Base-by-base conservation (phyloP, 345 rosid genomes). In the Ceriops decandra region DNA sequence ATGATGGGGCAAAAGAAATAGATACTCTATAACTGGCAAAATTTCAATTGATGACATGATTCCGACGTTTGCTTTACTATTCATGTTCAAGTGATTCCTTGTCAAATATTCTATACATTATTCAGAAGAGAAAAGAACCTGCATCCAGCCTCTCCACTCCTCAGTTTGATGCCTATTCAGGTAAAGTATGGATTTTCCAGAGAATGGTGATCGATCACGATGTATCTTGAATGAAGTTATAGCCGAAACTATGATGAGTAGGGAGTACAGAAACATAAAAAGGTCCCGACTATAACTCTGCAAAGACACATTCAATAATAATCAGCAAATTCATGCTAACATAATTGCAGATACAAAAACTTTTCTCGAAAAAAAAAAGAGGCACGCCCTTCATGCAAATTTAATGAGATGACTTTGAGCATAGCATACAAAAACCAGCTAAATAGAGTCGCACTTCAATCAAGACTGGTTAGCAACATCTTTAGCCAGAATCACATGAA, bases 141-240 rank as follows among this genome's bases (percentile, higher is more conserved):
- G 99, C 99, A 95, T 95, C 99, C 99, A 95, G 73, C 99, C 99
- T 83, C 82, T 95, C 99, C 99, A 95, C 78, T 95, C 99, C 82
- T 95, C 99, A 26, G 99, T 93, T 82, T 93, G 97, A 86, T 93
- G 97, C 69, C 98, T 91, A 72, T 93, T 93, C 90, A 93, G 79
- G 80, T 91, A 91, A 67, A 88, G 90, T 68, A 93, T 91, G 68
- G 95, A 64, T 68, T 93, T 93, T 68, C 98, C 98, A 0, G 88
- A 89, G 82, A 89, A 62, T 22, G 99, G 90, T 62, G 98, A 91
- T 84, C 77, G 90, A 74, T 95, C 99, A 72, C 77, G 82, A 77
- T 93, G 98, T 76, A 86, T 78, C 52, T 75, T 95, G 89, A 91
- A 91, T 4, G 99, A 95, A 72, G 97, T 91, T 68, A 90, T 76